Evolutionary conservation across 352 stramenopile genomes (phyloP).

Genomic region (Phytophthora multivora): DNA sequence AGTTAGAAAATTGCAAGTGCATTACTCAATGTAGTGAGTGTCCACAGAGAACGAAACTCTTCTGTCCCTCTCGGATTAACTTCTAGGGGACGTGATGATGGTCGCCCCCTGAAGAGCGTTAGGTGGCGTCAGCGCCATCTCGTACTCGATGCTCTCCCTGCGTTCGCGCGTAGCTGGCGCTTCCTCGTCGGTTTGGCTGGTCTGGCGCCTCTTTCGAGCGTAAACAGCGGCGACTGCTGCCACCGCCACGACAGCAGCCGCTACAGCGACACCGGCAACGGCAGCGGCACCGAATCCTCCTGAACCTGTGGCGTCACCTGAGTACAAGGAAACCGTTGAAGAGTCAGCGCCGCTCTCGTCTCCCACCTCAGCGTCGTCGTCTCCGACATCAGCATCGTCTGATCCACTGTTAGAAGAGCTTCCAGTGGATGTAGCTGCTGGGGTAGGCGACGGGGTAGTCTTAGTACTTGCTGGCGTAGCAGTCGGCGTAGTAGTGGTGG

Average conservation of each 20-base stretch:
- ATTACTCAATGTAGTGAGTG: constrained; percentile 33
- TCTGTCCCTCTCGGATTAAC: constrained; percentile 25
- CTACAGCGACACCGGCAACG: constrained; percentile 12
- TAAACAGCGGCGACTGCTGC: constrained; percentile 18
- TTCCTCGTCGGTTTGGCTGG: constrained; percentile 1
- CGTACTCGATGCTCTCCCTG: constrained; percentile 37
- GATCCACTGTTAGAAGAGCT: constrained; percentile 18
- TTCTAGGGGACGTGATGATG: constrained; percentile 29
- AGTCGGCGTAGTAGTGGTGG: constrained; percentile 22
- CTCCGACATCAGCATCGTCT: constrained; percentile 14
- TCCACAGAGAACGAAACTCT: constrained; percentile 22
- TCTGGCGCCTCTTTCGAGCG: constrained; percentile 15
- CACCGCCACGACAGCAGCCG: constrained; percentile 17
- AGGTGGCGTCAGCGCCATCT: constrained; percentile 35
- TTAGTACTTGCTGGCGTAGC: constrained; percentile 27
- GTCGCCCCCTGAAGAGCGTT: constrained; percentile 14
- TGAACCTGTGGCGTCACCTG: neutral
- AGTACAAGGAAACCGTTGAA: constrained; percentile 25
- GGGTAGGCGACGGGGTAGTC: constrained; percentile 21
- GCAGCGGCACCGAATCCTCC: neutral
- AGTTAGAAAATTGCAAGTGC: constrained; percentile 29
- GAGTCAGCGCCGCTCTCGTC: constrained; percentile 2
- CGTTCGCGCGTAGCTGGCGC: constrained; percentile 12
- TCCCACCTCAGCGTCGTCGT: constrained; percentile 13
- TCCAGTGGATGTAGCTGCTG: constrained; percentile 14